Evolutionary conservation across 495 filamentous ascomycete genomes (phyloP), one percentile per base, ranked within the genome.

Genomic region (Geoglossum glabrum): DNA sequence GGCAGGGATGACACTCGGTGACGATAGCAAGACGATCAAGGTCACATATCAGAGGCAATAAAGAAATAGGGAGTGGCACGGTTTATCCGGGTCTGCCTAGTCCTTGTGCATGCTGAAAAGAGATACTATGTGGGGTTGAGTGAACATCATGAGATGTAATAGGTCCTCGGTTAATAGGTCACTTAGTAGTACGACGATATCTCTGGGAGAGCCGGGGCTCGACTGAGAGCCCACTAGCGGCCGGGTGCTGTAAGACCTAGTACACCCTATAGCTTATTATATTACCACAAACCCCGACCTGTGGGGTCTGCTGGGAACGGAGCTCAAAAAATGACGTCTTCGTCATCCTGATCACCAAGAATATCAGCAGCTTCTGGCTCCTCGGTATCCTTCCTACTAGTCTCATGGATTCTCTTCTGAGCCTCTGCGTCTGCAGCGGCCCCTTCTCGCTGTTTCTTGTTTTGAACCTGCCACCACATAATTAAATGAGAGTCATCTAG

Each of bases 241-340:
- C 13, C 6, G n/a, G n/a, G n/a, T n/a, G 2, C 17, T 40, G 36
- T 40, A 15, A 40, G 17, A 40, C 13, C 10, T 15, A 40, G 17
- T 3, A 7, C 17, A 40, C 5, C 2, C 5, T 15, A 15, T n/a
- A n/a, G n/a, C 36, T 40, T 40, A 34, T 34, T 5, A 11, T 34
- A 5, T 34, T 15, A 8, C 36, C 2, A 40, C 36, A 15, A 40
- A 40, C 11, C 2, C 11, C 17, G 17, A 5, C 31, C 13, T 40
- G 13, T 17, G 2, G 17, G 36, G 36, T 5, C 40, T 45, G 17
- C 40, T 4, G 23, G 10, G 3, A 19, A 3, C 3, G n/a, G n/a
- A 0, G n/a, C n/a, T 45, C 80, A 97, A 70, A 98, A 98, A 63
- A 98, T 98, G 59, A 97, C 82, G 70, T 98, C 92, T 61, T 86